Conservation (phyloP, 306 rosid genomes). For the Castanea mollissima region DNA sequence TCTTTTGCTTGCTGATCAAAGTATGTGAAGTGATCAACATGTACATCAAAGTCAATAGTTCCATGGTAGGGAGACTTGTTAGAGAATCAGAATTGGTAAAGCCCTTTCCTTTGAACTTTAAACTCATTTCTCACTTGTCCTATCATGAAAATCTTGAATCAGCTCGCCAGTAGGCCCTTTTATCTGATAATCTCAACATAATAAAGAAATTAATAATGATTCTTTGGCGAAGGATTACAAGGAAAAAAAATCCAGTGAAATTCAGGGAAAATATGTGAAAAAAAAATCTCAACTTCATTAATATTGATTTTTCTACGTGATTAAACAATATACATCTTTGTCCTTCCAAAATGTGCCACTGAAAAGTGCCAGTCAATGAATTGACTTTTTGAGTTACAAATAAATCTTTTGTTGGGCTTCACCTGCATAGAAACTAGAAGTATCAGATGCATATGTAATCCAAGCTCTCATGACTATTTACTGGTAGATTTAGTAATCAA, state of each 20-base stretch:
- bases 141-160: constrained; percentile 64
- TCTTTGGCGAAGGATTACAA: neutral
- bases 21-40: constrained; percentile 70
- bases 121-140: constrained; percentile 57
- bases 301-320: neutral
- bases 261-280: neutral
- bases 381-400: no score
- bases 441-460: neutral
- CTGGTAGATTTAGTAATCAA: neutral
- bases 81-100: constrained; percentile 67
- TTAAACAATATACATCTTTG: neutral
- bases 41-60: constrained; percentile 78
- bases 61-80: constrained; percentile 86
- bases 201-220: neutral
- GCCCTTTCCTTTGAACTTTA: constrained; percentile 57
- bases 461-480: no score
- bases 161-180: constrained; percentile 88
- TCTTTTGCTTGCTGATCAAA: constrained; percentile 90
- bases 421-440: neutral
- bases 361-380: neutral
- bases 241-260: neutral
- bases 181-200: constrained; percentile 45
- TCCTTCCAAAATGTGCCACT: neutral
- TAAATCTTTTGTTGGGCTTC: neutral
- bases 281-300: neutral